These are phyloP conservation scores for Cryptosporidium baileyi DNA, from an alignment of 169 alveolate genomes.

Conservation along the genomic window DNA sequence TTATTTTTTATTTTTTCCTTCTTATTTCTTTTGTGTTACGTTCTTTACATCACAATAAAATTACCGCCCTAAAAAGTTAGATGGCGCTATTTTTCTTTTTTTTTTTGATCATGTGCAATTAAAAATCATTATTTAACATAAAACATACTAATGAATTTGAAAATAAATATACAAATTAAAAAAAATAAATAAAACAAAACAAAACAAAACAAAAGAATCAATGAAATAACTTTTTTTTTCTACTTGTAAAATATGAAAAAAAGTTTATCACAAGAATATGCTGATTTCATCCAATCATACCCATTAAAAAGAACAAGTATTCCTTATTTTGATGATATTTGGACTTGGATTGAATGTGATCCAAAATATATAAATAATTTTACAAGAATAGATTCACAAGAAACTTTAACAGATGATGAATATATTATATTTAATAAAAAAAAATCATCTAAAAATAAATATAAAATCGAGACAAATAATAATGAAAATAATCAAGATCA, in stretches of 20 bases:
- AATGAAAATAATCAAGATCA: neutral
- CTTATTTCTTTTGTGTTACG: too few relatives aligned
- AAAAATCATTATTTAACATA: too few relatives aligned
- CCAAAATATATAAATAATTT: neutral
- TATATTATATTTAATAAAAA: neutral
- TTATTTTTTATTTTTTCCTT: too few relatives aligned
- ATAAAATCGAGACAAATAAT: neutral
- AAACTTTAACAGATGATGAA: neutral
- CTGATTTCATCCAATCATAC: constrained; percentile 7
- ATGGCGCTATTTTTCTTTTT: too few relatives aligned
- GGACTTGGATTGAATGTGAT: constrained; percentile 65
- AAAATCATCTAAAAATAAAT: neutral
- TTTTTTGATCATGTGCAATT: too few relatives aligned
- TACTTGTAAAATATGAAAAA: neutral
- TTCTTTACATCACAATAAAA: too few relatives aligned
- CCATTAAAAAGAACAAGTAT: constrained; percentile 38
- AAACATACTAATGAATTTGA: too few relatives aligned
- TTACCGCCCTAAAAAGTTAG: too few relatives aligned
- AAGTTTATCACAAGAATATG: neutral
- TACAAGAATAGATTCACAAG: neutral
- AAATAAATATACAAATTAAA: too few relatives aligned
- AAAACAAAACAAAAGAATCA: too few relatives aligned
- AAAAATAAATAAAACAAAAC: too few relatives aligned
- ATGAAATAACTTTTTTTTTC: too few relatives aligned
- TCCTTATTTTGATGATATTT: constrained; percentile 8